phyloP scores from a whole-genome alignment of 805 yeast genomes.

The Kuraishia hungarica region DNA sequence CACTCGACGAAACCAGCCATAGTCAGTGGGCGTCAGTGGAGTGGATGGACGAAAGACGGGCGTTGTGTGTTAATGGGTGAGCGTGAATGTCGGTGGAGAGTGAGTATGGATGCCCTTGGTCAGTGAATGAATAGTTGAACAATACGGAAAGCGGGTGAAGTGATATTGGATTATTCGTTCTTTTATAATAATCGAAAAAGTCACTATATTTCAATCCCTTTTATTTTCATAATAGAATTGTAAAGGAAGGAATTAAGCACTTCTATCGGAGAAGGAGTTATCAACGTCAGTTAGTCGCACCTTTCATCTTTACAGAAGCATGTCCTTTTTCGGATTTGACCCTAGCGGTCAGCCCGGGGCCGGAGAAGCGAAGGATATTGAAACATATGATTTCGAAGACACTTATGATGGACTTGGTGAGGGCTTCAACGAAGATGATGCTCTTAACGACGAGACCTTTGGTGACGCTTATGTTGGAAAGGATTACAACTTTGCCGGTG shows the following conservation, averaged over 20 bases:
- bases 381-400: slow-evolving; percentile 69
- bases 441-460: slow-evolving; percentile 72
- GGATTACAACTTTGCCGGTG: slow-evolving; percentile 51
- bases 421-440: slow-evolving; percentile 61
- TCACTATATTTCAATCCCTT: no score
- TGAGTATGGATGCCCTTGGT: not conserved
- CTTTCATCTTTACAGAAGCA: slow-evolving; percentile 13
- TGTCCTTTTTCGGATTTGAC: slow-evolving; percentile 67
- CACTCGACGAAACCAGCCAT: not conserved
- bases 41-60: not conserved
- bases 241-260: not conserved
- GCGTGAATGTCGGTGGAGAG: not conserved
- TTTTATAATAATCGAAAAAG: no score
- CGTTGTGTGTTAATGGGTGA: not conserved
- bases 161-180: no score
- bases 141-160: no score
- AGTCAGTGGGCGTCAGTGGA: not conserved
- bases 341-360: slow-evolving; percentile 29
- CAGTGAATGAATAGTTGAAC: not conserved
- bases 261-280: no score
- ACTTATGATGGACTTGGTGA: slow-evolving; percentile 76
- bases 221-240: not conserved
- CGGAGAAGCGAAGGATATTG: slow-evolving; percentile 19
- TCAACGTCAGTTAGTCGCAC: not conserved
- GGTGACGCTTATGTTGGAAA: slow-evolving; percentile 51